Conservation (phyloP, 805 yeast species). For the Metschnikowia arizonensis region DNA sequence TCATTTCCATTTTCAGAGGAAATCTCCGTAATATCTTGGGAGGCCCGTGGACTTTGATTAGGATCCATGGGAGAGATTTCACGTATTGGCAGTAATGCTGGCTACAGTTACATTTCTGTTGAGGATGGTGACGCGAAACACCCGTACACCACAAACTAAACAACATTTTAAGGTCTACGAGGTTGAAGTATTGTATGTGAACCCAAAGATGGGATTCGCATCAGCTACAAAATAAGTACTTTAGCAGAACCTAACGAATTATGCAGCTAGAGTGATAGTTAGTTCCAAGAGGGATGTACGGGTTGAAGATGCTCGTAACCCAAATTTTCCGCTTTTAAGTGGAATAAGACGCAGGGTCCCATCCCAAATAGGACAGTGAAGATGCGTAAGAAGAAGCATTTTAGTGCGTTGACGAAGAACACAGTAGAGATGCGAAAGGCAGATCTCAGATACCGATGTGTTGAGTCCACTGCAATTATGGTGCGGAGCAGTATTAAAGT, state of each 20-base stretch:
- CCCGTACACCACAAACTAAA: not conserved
- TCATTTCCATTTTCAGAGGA: not conserved
- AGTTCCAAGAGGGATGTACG: too few relatives aligned
- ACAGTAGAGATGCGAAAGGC: not conserved
- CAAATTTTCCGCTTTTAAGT: not conserved
- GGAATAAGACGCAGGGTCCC: too few relatives aligned
- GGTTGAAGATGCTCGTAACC: not conserved
- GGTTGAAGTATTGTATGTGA: not conserved
- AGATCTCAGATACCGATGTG: not conserved
- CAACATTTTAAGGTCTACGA: not conserved
- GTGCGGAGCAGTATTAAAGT: not conserved
- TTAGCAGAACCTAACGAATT: not conserved
- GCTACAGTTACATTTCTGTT: not conserved
- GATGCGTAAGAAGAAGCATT: not conserved
- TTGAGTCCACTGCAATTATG: not conserved
- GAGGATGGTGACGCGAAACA: constrained; percentile 1
- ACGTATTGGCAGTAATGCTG: not conserved
- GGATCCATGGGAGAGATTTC: constrained; percentile 1
- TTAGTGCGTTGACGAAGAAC: not conserved
- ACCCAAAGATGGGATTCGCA: not conserved
- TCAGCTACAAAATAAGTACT: not conserved
- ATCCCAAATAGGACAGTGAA: not conserved
- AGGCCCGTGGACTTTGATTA: not conserved
- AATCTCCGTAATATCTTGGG: not conserved
- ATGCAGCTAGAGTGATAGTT: not conserved